These are phyloP conservation scores for Ceratobasidium sp. DNA, from an alignment of 1,284 basidiomycete genomes.

Conservation along the genomic window DNA sequence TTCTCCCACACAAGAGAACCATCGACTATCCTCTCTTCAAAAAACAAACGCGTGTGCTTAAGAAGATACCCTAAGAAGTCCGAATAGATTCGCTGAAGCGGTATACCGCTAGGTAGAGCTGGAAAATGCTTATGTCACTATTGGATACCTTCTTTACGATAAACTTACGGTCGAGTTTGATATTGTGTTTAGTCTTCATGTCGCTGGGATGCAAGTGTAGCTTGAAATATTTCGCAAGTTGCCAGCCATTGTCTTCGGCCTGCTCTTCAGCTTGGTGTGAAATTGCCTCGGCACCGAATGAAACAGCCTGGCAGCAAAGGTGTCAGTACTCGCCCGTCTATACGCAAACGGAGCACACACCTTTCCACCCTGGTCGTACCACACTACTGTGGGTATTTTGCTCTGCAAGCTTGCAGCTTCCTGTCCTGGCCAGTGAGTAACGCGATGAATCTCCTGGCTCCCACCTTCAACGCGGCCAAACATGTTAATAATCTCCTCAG, in stretches of 20 bases:
- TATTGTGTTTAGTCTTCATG: conserved; percentile 32
- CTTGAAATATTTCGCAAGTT: conserved; percentile 43
- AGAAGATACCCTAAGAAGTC: conserved; percentile 43
- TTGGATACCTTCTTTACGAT: neutral
- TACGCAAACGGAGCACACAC: neutral
- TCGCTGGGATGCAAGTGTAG: conserved; percentile 41
- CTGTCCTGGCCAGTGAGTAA: conserved; percentile 44
- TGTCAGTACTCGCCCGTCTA: neutral
- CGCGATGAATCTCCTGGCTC: conserved; percentile 18
- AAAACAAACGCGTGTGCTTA: conserved; percentile 37
- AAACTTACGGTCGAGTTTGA: conserved; percentile 28
- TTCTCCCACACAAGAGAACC: conserved; percentile 39
- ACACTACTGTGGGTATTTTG: conserved; percentile 43
- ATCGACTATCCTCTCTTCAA: conserved; percentile 38
- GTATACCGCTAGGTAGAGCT: conserved; percentile 35
- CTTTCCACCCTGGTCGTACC: conserved; percentile 38
- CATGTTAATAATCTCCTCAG: neutral
- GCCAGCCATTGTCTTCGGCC: conserved; percentile 41
- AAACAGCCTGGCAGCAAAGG: conserved; percentile 22
- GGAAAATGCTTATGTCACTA: neutral
- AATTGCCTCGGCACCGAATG: conserved; percentile 41
- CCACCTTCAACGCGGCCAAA: neutral
- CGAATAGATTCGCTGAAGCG: conserved; percentile 33
- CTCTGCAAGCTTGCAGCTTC: conserved; percentile 22
- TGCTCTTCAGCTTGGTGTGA: conserved; percentile 7